Percentiles rank a stretch among this genome's conserved stretches.
Evolutionary conservation across 164 flowering plant species (phyloP).

Genomic region (Stephania japonica): DNA sequence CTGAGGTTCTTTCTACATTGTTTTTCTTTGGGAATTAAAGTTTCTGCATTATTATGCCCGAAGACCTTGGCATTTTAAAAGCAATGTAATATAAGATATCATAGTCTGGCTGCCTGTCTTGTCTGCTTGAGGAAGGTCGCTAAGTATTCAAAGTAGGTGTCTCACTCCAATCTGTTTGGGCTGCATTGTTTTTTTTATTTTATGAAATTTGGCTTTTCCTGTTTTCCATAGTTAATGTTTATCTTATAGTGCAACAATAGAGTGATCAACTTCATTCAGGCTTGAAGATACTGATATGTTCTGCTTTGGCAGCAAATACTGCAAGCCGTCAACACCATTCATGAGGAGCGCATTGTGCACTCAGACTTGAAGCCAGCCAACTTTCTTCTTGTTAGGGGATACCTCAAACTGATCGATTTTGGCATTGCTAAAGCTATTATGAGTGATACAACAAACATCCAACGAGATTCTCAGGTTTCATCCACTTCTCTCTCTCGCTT

Average conservation of each 20-base stretch:
- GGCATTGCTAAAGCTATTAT: slow-evolving; percentile 96
- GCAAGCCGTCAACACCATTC: slow-evolving; percentile 89
- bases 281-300: neutral
- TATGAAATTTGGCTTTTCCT: neutral
- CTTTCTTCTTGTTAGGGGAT: slow-evolving; percentile 94
- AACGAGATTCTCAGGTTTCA: slow-evolving; percentile 93
- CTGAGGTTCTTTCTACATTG: no score
- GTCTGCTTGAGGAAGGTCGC: neutral
- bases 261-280: neutral
- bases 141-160: neutral
- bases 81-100: neutral
- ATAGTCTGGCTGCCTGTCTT: neutral
- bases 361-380: slow-evolving; percentile 99
- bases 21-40: neutral
- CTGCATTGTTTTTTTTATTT: neutral
- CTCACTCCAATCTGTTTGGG: neutral
- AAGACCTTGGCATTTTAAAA: neutral
- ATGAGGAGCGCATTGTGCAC: slow-evolving; percentile 97
- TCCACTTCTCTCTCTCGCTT: neutral
- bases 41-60: neutral
- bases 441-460: slow-evolving; percentile 97
- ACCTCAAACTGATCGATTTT: slow-evolving; percentile 92
- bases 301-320: slow-evolving; percentile 78
- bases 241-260: neutral
- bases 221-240: neutral